A percentile compares a stretch with the other conserved stretches of the same genome.
phyloP scores from a whole-genome alignment of 441 rosid species.

The Gossypium laxum region DNA sequence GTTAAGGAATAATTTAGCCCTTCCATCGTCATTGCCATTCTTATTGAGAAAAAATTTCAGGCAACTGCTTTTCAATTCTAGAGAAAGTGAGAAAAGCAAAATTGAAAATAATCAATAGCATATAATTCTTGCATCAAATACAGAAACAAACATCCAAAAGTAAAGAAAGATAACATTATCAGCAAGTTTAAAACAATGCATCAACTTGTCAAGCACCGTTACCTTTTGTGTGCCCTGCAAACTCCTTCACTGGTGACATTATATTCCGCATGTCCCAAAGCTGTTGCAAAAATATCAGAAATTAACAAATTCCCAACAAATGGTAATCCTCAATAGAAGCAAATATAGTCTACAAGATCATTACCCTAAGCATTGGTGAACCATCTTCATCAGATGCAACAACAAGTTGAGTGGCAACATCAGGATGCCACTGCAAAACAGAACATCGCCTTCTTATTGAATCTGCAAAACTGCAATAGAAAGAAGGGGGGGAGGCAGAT shows the following conservation, averaged over 20 bases:
- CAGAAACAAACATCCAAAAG: background rate
- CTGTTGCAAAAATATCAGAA: slow-evolving; percentile 33
- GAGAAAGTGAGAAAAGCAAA: background rate
- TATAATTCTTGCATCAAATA: background rate
- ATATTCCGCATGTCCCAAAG: slow-evolving; percentile 98
- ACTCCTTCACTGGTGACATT: slow-evolving; percentile 80
- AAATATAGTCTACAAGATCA: slow-evolving; percentile 12
- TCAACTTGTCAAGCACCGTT: slow-evolving; percentile 9
- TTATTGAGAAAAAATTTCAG: background rate
- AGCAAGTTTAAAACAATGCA: background rate
- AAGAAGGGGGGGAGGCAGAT: background rate
- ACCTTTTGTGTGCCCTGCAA: slow-evolving; percentile 90
- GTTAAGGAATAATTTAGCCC: background rate
- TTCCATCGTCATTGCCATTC: background rate
- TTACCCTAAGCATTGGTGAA: slow-evolving; percentile 77
- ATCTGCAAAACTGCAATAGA: slow-evolving; percentile 69
- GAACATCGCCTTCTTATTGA: slow-evolving; percentile 84
- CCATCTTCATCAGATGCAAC: slow-evolving; percentile 95
- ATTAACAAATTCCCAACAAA: slow-evolving; percentile 3
- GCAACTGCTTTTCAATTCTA: background rate
- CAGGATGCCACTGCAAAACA: slow-evolving; percentile 99
- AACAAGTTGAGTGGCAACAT: slow-evolving; percentile 90
- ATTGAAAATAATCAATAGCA: background rate
- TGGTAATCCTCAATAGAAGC: slow-evolving; percentile 8
- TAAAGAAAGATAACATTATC: background rate